Conservation (phyloP, 139 green algal species). For the Volvox africanus region DNA sequence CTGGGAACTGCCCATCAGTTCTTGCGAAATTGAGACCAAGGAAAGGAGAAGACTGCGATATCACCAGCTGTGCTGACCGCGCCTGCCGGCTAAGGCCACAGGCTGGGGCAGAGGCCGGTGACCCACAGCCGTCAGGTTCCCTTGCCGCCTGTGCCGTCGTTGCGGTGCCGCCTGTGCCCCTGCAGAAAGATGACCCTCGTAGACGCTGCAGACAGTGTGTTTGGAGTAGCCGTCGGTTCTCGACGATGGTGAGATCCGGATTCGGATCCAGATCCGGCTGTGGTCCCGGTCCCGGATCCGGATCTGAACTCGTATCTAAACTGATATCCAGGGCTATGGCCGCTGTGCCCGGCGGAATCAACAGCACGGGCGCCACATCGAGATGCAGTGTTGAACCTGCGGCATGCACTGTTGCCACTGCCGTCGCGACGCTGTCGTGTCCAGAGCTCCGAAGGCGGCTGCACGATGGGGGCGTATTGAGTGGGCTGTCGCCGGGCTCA, state of each 20-base stretch:
- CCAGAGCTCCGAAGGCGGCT: too few species aligned
- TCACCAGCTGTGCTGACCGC: background rate
- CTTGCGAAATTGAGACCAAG: background rate
- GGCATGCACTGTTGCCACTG: too few species aligned
- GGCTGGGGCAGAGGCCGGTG: too few species aligned
- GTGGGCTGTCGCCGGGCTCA: too few species aligned
- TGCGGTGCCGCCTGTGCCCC: too few species aligned
- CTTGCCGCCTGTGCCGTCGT: background rate
- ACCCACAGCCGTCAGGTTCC: background rate
- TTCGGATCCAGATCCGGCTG: background rate
- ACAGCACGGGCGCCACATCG: background rate
- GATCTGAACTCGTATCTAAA: background rate
- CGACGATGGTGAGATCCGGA: background rate
- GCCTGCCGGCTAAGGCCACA: background rate
- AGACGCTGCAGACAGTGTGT: background rate
- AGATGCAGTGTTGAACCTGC: too few species aligned
- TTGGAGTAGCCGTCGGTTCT: too few species aligned
- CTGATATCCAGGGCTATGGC: conserved; percentile 15
- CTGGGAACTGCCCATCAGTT: background rate
- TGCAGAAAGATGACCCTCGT: background rate
- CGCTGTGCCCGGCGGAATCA: background rate
- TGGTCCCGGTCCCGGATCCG: background rate
- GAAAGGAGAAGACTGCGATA: background rate
- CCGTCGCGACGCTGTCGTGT: too few species aligned
- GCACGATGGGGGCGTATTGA: too few species aligned